phyloP scores from a whole-genome alignment of 768 basidiomycete species.

The Lentinula raphanica region DNA sequence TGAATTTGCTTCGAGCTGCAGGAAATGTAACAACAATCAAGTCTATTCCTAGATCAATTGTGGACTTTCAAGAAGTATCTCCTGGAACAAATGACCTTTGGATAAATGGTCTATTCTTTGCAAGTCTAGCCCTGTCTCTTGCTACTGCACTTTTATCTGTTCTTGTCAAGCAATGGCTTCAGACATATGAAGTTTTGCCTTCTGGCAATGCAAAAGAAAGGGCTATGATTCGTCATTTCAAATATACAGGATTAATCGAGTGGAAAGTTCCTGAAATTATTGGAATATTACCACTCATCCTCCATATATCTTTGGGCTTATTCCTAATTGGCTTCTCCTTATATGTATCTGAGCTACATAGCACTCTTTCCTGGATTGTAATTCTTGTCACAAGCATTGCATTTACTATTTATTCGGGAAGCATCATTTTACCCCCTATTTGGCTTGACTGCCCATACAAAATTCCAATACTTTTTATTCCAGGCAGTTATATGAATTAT shows the following conservation, averaged over 20 bases:
- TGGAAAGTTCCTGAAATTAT: no score
- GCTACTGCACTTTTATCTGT: conserved; percentile 1
- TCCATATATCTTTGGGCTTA: conserved; percentile 4
- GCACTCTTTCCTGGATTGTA: no score
- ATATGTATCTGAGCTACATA: neutral
- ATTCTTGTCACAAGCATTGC: neutral
- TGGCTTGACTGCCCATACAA: neutral
- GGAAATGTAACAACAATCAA: neutral
- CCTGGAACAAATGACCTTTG: neutral
- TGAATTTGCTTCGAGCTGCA: neutral
- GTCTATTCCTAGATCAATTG: neutral
- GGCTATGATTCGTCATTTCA: no score
- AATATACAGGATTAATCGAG: no score
- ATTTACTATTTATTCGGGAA: neutral
- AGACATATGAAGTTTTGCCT: neutral
- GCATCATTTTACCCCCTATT: neutral
- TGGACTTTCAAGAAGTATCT: neutral
- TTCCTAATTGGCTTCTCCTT: neutral
- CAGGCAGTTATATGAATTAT: neutral
- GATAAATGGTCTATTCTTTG: conserved; percentile 7
- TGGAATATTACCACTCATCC: no score
- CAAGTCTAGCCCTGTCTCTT: conserved; percentile 4
- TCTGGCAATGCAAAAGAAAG: neutral
- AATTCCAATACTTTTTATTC: neutral
- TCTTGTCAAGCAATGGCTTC: conserved; percentile 8